Conservation (phyloP, 768 basidiomycete genomes). For the Nidula microcarpa region DNA sequence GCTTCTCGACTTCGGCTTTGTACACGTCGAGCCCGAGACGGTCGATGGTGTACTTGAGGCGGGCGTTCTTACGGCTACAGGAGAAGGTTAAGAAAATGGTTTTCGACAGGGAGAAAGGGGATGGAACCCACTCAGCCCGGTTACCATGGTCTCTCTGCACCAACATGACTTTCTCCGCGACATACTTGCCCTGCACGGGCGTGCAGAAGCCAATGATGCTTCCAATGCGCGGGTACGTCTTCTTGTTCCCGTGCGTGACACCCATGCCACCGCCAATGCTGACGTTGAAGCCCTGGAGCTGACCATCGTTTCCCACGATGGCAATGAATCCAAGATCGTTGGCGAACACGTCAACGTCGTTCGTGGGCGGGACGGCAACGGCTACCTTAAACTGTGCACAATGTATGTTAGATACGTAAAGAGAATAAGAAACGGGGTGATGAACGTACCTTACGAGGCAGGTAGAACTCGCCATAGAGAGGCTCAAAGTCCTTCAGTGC, state of each 20-base stretch:
- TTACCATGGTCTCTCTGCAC: slow-evolving; percentile 96
- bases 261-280: slow-evolving; percentile 97
- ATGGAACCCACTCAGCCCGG: slow-evolving; percentile 73
- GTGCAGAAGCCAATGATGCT: slow-evolving; percentile 93
- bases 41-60: slow-evolving; percentile 96
- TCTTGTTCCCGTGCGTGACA: slow-evolving; percentile 98
- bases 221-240: slow-evolving; percentile 91
- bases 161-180: slow-evolving; percentile 92
- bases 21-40: slow-evolving; percentile 88
- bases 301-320: slow-evolving; percentile 71
- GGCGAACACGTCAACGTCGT: slow-evolving; percentile 93
- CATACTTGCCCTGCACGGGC: slow-evolving; percentile 75
- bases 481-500: slow-evolving; percentile 95
- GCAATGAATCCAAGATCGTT: slow-evolving; percentile 98
- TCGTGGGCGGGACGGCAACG: slow-evolving; percentile 92
- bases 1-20: slow-evolving; percentile 86
- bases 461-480: slow-evolving; percentile 95
- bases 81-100: neutral
- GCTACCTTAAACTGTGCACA: slow-evolving; percentile 87
- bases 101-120: neutral
- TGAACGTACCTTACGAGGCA: slow-evolving; percentile 83
- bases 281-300: slow-evolving; percentile 92
- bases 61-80: slow-evolving; percentile 73
- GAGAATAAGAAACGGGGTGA: neutral
- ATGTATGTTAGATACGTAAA: slow-evolving; percentile 3